Conservation (phyloP, 176 grass and related monocot genomes). For the Juncus effusus region DNA sequence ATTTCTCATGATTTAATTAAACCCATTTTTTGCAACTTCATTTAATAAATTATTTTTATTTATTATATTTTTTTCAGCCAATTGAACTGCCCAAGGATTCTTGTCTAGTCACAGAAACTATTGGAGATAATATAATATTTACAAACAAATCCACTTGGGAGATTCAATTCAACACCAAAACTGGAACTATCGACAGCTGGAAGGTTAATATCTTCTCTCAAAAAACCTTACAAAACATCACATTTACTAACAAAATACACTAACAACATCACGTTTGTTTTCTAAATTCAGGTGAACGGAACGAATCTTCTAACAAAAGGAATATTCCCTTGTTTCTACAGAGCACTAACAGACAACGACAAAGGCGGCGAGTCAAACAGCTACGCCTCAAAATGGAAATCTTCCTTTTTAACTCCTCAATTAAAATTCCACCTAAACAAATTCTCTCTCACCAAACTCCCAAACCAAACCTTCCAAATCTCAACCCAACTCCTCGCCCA, state of each 20-base stretch:
- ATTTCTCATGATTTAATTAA: no score
- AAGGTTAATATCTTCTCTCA: conserved; percentile 45
- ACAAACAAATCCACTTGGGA: conserved; percentile 54
- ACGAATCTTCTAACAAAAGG: conserved; percentile 58
- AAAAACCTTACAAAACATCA: not conserved
- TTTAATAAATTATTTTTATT: no score
- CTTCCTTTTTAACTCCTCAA: conserved; percentile 43
- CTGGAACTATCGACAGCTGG: conserved; percentile 88
- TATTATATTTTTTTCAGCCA: conserved; percentile 41
- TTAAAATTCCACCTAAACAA: conserved; percentile 45
- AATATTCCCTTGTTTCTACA: conserved; percentile 82
- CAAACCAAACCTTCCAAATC: conserved; percentile 47
- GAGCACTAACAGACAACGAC: conserved; percentile 90
- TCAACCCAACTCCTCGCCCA: conserved; percentile 50
- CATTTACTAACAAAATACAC: conserved; percentile 1
- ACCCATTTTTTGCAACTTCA: no score
- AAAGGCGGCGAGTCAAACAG: conserved; percentile 58
- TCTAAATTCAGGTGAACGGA: conserved; percentile 38
- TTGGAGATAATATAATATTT: conserved; percentile 53
- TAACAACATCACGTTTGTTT: no score
- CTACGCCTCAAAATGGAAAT: conserved; percentile 59
- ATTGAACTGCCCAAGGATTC: conserved; percentile 33
- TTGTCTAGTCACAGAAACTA: conserved; percentile 37
- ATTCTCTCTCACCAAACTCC: conserved; percentile 47
- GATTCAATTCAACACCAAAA: conserved; percentile 70